Conservation (phyloP, 768 basidiomycete species). For the Boletus pseudopeckii region DNA sequence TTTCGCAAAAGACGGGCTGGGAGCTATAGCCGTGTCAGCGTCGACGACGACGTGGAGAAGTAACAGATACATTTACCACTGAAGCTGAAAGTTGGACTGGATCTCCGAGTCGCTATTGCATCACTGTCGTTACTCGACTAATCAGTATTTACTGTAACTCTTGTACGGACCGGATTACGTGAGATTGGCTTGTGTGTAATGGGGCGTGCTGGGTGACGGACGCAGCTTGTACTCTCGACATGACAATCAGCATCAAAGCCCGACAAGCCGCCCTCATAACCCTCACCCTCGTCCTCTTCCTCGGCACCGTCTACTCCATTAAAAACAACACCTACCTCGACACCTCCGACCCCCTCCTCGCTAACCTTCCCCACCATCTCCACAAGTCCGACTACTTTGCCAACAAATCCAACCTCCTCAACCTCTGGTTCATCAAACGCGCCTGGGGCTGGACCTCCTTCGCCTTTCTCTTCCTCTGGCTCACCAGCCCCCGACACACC, state of each 20-base stretch:
- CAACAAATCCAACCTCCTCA: constrained; percentile 75
- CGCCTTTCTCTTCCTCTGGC: constrained; percentile 56
- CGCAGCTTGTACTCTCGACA: not conserved
- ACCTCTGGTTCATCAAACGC: constrained; percentile 83
- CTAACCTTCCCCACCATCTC: constrained; percentile 67
- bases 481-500: constrained; percentile 49
- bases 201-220: not conserved
- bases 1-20: constrained; percentile 35
- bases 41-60: constrained; percentile 52
- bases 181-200: not conserved
- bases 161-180: not conserved
- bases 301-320: constrained; percentile 67
- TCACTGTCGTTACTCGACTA: not conserved
- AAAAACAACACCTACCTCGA: constrained; percentile 69
- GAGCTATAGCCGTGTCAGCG: constrained; percentile 44
- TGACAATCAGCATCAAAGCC: constrained; percentile 19
- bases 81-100: not conserved
- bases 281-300: constrained; percentile 45
- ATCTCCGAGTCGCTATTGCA: not conserved
- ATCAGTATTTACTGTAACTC: no score
- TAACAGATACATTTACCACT: constrained; percentile 29
- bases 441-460: constrained; percentile 89
- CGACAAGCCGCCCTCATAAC: constrained; percentile 37
- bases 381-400: constrained; percentile 69
- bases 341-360: constrained; percentile 75